Evolutionary conservation across 495 filamentous ascomycete species (phyloP).

Genomic region (Wilcoxina mikolae): DNA sequence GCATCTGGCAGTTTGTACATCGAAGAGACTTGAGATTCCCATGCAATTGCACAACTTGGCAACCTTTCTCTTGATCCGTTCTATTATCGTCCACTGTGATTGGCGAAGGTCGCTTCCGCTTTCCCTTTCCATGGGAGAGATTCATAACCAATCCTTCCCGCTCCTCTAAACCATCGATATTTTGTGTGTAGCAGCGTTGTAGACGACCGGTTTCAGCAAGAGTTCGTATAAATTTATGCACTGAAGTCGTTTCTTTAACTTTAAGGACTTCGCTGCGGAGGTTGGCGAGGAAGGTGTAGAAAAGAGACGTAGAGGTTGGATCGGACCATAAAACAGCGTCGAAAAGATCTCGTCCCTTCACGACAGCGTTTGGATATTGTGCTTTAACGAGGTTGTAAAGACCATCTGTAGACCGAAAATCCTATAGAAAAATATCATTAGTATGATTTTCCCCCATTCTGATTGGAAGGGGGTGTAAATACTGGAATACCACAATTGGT

Average conservation of each 20-base stretch:
- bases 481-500: constrained; percentile 62
- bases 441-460: background rate
- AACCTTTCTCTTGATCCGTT: constrained; percentile 29
- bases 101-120: constrained; percentile 30
- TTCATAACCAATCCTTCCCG: constrained; percentile 42
- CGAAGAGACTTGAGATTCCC: constrained; percentile 46
- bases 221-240: constrained; percentile 48
- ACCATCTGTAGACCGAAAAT: constrained; percentile 56
- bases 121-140: constrained; percentile 42
- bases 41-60: constrained; percentile 51
- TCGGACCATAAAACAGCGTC: constrained; percentile 51
- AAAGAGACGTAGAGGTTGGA: constrained; percentile 45
- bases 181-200: constrained; percentile 55
- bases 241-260: constrained; percentile 39
- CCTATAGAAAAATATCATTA: constrained; percentile 31
- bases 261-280: constrained; percentile 42
- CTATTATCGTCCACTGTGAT: constrained; percentile 16
- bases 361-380: constrained; percentile 35
- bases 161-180: constrained; percentile 55
- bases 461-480: constrained; percentile 20
- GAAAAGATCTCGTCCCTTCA: constrained; percentile 54
- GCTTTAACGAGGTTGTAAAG: constrained; percentile 55
- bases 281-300: constrained; percentile 52
- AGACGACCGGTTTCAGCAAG: constrained; percentile 47
- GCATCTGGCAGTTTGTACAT: constrained; percentile 46